Evolutionary conservation across 2,329 filamentous ascomycete species (phyloP), one percentile per base, ranked within the genome.

Genomic region (Cryphonectria radicalis): DNA sequence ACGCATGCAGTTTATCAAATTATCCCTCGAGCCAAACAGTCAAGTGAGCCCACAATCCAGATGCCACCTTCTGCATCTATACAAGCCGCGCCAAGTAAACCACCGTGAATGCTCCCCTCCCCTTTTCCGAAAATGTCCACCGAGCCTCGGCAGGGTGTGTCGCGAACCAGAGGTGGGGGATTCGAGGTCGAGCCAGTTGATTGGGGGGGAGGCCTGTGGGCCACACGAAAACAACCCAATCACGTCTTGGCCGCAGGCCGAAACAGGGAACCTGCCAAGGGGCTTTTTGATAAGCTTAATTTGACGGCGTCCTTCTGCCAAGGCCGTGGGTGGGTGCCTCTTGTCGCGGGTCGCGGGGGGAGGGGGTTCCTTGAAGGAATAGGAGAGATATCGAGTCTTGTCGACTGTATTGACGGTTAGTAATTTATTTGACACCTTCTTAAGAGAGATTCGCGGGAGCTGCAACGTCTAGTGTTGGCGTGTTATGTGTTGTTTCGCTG

Each of bases 71-170:
- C 62, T 63, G 4, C 14, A 46, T 63, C 62, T 25, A 63, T 63
- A 63, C 62, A 63, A 63, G 62, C 14, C 62, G n/a, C n/a, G 62
- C 62, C 62, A 63, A 28, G 37, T 46, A 28, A 17, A 28, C 11
- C 19, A 4, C 14, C 35, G n/a, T 10, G 6, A n/a, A 40, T 22
- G 28, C 14, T 4, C 14, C 13, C 17, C 13, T 40, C 60, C 62
- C 60, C 62, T n/a, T 63, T 63, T 63, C 62, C 62, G 40, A 14
- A 46, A 63, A 46, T 63, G 62, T 28, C 62, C 37, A 63, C 62
- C 62, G 62, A 63, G 40, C 62, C 62, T 40, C 35, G 40, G 62
- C n/a, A 19, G 32, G 17, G n/a, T 11, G 28, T 5, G 62, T 63
- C 40, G n/a, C 40, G 62, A 40, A 43, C 62, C 62, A 25, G n/a